Evolutionary conservation across 345 rosid species (phyloP).

Genomic region (Mercurialis annua): DNA sequence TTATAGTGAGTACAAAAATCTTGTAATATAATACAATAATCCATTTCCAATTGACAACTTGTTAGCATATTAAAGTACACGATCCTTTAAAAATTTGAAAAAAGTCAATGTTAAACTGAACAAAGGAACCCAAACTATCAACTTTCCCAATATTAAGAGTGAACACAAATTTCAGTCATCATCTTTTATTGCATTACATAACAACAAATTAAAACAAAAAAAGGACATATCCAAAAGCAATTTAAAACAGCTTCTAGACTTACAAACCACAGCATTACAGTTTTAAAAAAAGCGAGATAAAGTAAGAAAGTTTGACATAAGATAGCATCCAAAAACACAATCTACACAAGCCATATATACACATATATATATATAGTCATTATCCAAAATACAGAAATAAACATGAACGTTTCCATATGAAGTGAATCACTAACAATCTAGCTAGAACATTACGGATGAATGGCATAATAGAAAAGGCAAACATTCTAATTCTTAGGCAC

Average conservation of each 20-base stretch:
- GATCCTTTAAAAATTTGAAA: background rate
- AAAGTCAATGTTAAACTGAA: background rate
- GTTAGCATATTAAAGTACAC: background rate
- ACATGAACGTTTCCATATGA: background rate
- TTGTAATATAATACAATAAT: background rate
- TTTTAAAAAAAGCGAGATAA: background rate
- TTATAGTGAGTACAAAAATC: background rate
- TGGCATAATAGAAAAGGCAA: background rate
- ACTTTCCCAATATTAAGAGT: background rate
- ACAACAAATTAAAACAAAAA: background rate
- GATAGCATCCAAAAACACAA: slow-evolving; percentile 16
- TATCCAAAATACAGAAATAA: background rate
- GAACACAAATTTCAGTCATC: slow-evolving; percentile 4
- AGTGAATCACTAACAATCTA: background rate
- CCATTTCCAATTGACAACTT: background rate
- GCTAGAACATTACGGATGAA: background rate
- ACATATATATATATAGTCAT: background rate
- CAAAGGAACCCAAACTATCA: background rate
- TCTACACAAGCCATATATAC: background rate
- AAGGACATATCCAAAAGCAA: background rate
- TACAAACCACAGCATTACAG: background rate
- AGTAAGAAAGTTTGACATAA: slow-evolving; percentile 25
- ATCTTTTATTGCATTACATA: background rate
- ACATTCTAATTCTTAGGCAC: background rate
- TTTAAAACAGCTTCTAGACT: background rate